Percentiles rank a stretch among this genome's conserved stretches.
Conservation (phyloP, 495 filamentous ascomycete species). For the Lepraria neglecta region DNA sequence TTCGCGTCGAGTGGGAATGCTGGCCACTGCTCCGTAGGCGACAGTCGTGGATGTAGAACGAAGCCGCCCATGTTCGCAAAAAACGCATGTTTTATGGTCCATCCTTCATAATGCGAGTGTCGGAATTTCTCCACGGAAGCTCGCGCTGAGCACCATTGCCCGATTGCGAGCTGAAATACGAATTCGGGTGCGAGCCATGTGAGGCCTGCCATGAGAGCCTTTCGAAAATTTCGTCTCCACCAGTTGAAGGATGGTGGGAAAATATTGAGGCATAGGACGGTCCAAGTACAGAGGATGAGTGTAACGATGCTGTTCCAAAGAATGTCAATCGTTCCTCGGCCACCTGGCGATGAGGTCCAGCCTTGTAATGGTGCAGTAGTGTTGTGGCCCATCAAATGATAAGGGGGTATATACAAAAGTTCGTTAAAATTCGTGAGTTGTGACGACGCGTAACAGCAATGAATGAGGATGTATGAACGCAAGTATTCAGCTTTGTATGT, state of each 20-base stretch:
- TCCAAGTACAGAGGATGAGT: constrained; percentile 25
- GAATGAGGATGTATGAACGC: too few species aligned
- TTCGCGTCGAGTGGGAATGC: constrained; percentile 26
- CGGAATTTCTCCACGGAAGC: constrained; percentile 27
- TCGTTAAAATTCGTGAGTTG: neutral
- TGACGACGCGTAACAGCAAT: neutral
- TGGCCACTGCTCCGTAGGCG: neutral
- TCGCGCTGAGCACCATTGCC: constrained; percentile 35
- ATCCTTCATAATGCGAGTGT: constrained; percentile 20
- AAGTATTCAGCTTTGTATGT: neutral
- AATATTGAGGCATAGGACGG: constrained; percentile 26
- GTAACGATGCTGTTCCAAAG: constrained; percentile 25
- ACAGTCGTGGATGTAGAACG: constrained; percentile 23
- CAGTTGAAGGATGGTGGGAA: constrained; percentile 16
- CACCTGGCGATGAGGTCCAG: constrained; percentile 25
- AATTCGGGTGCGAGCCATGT: constrained; percentile 36
- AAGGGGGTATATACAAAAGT: neutral
- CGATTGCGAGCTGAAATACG: constrained; percentile 30
- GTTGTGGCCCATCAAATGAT: neutral
- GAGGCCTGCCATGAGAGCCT: constrained; percentile 30
- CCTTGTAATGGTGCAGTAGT: constrained; percentile 6
- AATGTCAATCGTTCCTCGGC: constrained; percentile 28
- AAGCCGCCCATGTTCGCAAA: constrained; percentile 39
- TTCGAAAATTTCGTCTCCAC: constrained; percentile 18
- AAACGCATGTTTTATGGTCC: constrained; percentile 32